phyloP scores from a whole-genome alignment of 164 flowering plant species.

The Berberis vulgaris region DNA sequence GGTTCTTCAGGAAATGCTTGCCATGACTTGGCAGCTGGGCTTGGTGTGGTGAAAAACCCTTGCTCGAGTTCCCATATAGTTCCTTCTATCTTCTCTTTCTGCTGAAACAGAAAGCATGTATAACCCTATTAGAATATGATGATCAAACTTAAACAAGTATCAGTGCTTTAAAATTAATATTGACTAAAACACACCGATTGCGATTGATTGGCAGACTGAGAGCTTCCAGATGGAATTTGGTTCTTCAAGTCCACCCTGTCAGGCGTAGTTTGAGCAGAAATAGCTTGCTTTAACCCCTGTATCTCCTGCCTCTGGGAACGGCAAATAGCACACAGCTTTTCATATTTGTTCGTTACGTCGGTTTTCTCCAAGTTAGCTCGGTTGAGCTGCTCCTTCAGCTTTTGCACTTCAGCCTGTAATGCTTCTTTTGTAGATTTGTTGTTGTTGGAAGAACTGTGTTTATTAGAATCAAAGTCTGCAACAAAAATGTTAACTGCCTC shows the following conservation, averaged over 20 bases:
- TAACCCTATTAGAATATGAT: background rate
- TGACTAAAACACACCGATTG: background rate
- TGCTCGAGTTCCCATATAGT: slow-evolving; percentile 49
- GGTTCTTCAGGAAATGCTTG: slow-evolving; percentile 31
- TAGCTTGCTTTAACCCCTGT: slow-evolving; percentile 80
- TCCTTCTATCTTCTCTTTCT: slow-evolving; percentile 48
- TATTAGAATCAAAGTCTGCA: slow-evolving; percentile 67
- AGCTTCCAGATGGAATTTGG: slow-evolving; percentile 8
- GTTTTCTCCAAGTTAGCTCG: slow-evolving; percentile 61
- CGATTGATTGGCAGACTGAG: slow-evolving; percentile 9
- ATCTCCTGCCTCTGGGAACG: slow-evolving; percentile 92
- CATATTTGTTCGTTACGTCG: slow-evolving; percentile 77
- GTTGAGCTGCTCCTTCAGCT: slow-evolving; percentile 61
- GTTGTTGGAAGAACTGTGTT: slow-evolving; percentile 26
- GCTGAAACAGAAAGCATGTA: slow-evolving; percentile 11
- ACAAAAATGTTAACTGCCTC: slow-evolving; percentile 64
- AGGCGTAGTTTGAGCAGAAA: slow-evolving; percentile 50
- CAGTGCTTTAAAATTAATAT: background rate
- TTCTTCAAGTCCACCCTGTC: slow-evolving; percentile 32
- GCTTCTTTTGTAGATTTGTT: slow-evolving; percentile 23
- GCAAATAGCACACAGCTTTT: slow-evolving; percentile 86
- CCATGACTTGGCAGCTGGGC: slow-evolving; percentile 50
- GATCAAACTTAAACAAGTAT: too few relatives aligned
- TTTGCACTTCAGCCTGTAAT: slow-evolving; percentile 61
- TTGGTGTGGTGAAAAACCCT: slow-evolving; percentile 34